Conservation (phyloP, 2,329 filamentous ascomycete species). For the Nakataea oryzae region DNA sequence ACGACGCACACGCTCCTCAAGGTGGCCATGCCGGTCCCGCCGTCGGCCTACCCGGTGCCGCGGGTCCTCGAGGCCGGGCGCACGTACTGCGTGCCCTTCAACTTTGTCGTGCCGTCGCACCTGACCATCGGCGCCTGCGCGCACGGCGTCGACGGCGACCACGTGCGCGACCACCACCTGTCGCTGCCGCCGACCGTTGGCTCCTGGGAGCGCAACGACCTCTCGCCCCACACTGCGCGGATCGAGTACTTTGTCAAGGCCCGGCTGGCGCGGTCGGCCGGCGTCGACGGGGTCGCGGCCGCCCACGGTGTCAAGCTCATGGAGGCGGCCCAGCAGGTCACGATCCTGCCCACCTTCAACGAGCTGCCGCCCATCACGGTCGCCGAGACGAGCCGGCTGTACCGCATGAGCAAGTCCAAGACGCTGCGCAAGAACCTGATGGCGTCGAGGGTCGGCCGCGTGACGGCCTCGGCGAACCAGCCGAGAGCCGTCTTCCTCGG, state of each 20-base stretch:
- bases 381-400: conserved; percentile 34
- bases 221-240: conserved; percentile 42
- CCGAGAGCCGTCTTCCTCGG: conserved; percentile 38
- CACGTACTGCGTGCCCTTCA: conserved; percentile 42
- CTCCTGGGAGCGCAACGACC: conserved; percentile 42
- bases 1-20: conserved; percentile 45
- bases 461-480: conserved; percentile 34
- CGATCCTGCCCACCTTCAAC: conserved; percentile 37
- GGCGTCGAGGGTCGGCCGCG: conserved; percentile 36
- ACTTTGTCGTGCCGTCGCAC: conserved; percentile 48
- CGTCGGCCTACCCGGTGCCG: conserved; percentile 33
- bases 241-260: conserved; percentile 44
- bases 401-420: conserved; percentile 40
- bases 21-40: conserved; percentile 40
- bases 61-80: conserved; percentile 35
- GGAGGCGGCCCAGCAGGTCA: conserved; percentile 25
- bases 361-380: conserved; percentile 42
- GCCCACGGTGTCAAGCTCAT: conserved; percentile 13
- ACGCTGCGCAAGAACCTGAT: conserved; percentile 42
- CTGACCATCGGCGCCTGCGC: conserved; percentile 46
- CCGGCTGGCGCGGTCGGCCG: conserved; percentile 23
- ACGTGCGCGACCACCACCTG: conserved; percentile 40
- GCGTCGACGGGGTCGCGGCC: conserved; percentile 9
- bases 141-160: conserved; percentile 32
- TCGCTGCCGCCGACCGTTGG: conserved; percentile 40